Base-by-base conservation (phyloP, 352 stramenopile genomes). In the Phytophthora sansomeana region DNA sequence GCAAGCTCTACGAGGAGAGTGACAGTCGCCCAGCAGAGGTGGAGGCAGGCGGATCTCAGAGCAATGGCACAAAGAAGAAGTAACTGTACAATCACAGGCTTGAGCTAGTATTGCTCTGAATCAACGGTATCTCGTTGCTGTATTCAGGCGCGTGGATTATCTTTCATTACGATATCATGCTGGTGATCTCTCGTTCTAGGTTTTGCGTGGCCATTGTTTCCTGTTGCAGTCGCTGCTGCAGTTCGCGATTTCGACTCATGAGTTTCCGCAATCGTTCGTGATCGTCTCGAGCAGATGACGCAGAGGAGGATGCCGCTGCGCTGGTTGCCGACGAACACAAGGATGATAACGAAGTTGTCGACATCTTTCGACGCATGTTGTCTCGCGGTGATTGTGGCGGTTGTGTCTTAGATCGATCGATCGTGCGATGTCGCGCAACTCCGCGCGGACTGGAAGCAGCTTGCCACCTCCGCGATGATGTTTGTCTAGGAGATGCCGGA, bases 231-330 rank as follows among this genome's bases (percentile, higher is more conserved):
- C 83, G 80, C 38, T 86, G 82, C 57, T 95, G 83, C 9, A 95
- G 63, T 39, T 92, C 85, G 14, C 83, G 85, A 64, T 95, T 95
- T 19, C 85, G 77, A 16, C 59, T 90, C 82, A 93, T 93, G 16
- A 95, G 71, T 44, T 78, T 74, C 3, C 85, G 83, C 17, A 95
- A 65, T 16, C 83, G 77, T 26, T 90, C 84, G 55, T 93, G 85
- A 38, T 93, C 85, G 17, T 75, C 58, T 62, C 50, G 64, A 28
- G 44, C 53, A 9, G 55, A 70, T 3, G 65, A 71, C 4, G 68
- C 72, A 8, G 58, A 63, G 2, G 69, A 72, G 16, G 69, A 80
- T 8, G 50, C n/a, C 41, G 46, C 57, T 49, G 33, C 58, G 58
- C 38, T 63, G 21, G 56, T 52, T 17, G 50, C 43, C 2, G 63